Conservation (phyloP, 2,329 filamentous ascomycete genomes). For the Leptodontidium sp. region DNA sequence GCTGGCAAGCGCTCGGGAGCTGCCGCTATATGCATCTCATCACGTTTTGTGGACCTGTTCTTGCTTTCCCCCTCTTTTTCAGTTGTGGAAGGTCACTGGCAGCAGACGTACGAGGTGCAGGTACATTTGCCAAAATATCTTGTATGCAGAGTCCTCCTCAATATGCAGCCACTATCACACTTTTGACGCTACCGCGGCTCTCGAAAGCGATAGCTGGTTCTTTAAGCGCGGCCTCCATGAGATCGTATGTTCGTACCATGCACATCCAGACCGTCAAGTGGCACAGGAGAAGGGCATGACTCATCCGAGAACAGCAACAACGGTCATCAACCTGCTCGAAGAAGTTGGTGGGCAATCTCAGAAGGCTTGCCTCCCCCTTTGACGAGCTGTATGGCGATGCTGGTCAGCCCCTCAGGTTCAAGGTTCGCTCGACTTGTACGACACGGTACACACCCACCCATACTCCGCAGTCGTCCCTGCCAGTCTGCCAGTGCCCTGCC, state of each 20-base stretch:
- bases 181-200: constrained; percentile 25
- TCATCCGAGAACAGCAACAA: neutral
- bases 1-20: constrained; percentile 26
- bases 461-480: neutral
- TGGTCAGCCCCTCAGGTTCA: constrained; percentile 10
- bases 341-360: too few relatives aligned
- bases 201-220: neutral
- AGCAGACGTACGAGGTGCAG: neutral
- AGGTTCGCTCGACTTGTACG: neutral
- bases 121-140: neutral
- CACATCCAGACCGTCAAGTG: neutral
- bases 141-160: neutral
- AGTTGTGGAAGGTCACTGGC: constrained; percentile 4
- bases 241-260: neutral
- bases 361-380: neutral
- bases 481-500: neutral
- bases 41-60: constrained; percentile 7
- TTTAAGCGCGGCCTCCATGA: constrained; percentile 15
- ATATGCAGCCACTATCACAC: constrained; percentile 29
- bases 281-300: neutral
- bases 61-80: too few relatives aligned
- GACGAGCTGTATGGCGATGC: neutral
- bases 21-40: constrained; percentile 20
- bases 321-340: too few relatives aligned
- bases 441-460: neutral